phyloP scores from a whole-genome alignment of 768 basidiomycete genomes.

The Vararia minispora region DNA sequence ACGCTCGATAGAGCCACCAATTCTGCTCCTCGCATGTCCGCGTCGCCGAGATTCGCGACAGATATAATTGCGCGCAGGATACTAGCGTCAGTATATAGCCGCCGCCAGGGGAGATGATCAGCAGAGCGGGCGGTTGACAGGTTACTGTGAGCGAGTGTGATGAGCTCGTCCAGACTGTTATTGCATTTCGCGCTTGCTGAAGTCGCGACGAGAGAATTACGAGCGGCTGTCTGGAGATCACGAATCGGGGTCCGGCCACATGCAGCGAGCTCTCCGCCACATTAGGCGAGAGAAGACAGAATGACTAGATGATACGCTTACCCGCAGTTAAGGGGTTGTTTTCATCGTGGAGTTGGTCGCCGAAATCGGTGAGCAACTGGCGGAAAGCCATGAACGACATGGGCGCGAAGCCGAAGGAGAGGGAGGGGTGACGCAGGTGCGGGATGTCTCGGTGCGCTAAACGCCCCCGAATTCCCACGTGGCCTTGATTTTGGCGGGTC shows the following conservation, averaged over 20 bases:
- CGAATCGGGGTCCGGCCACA: conserved; percentile 24
- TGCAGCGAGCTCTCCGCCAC: conserved; percentile 5
- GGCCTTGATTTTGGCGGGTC: no score
- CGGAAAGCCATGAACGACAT: conserved; percentile 6
- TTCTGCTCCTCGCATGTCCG: no score
- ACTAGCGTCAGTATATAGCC: conserved; percentile 67
- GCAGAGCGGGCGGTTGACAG: conserved; percentile 32
- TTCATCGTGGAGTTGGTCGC: conserved; percentile 7
- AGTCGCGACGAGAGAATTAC: not conserved
- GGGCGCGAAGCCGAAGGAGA: conserved; percentile 6
- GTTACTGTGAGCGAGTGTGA: conserved; percentile 33
- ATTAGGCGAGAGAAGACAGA: conserved; percentile 24
- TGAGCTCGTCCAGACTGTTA: conserved; percentile 29
- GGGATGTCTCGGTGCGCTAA: no score
- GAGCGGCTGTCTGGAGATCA: conserved; percentile 7
- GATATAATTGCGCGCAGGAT: conserved; percentile 35
- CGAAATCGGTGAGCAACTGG: conserved; percentile 1
- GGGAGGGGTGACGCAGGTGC: no score
- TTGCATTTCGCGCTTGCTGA: conserved; percentile 2
- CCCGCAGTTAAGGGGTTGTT: not conserved
- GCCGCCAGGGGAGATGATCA: conserved; percentile 40
- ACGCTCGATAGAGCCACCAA: conserved; percentile 38
- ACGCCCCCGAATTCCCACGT: conserved; percentile 35
- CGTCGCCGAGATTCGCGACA: no score
- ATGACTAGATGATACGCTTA: conserved; percentile 5